These are phyloP conservation scores for Eleusine indica DNA, from an alignment of 176 grass and related monocot genomes.

Conservation along the genomic window DNA sequence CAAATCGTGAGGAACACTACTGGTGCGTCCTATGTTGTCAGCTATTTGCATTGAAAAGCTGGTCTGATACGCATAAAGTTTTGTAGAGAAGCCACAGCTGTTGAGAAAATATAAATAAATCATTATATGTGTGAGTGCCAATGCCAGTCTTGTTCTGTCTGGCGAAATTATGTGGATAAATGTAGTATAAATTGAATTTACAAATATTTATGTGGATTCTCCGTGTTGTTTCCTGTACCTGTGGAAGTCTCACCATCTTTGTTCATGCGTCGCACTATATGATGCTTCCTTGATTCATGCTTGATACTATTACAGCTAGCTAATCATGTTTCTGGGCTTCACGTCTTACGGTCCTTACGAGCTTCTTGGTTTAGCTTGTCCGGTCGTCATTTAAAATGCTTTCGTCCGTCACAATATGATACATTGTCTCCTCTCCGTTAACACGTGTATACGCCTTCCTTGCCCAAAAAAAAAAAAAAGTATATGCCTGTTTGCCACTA, in stretches of 20 bases:
- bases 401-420: not conserved
- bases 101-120: not conserved
- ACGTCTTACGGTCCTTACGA: not conserved
- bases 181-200: not conserved
- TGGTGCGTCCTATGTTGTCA: not conserved
- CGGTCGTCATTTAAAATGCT: not conserved
- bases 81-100: not conserved
- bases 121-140: not conserved
- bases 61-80: not conserved
- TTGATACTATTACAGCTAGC: not conserved
- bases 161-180: not conserved
- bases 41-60: not conserved
- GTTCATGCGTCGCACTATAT: constrained; percentile 29
- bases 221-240: not conserved
- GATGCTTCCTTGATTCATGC: not conserved
- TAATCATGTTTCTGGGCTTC: not conserved
- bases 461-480: no score
- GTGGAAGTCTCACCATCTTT: not conserved
- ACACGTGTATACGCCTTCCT: not conserved
- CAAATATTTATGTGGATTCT: constrained; percentile 17
- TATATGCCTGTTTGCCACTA: not conserved
- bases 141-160: not conserved
- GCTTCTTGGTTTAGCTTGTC: not conserved
- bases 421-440: not conserved
- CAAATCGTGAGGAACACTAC: constrained; percentile 37